These are phyloP conservation scores for Skeletonema costatum DNA, from an alignment of 108 stramenopile genomes.

Conservation along the genomic window DNA sequence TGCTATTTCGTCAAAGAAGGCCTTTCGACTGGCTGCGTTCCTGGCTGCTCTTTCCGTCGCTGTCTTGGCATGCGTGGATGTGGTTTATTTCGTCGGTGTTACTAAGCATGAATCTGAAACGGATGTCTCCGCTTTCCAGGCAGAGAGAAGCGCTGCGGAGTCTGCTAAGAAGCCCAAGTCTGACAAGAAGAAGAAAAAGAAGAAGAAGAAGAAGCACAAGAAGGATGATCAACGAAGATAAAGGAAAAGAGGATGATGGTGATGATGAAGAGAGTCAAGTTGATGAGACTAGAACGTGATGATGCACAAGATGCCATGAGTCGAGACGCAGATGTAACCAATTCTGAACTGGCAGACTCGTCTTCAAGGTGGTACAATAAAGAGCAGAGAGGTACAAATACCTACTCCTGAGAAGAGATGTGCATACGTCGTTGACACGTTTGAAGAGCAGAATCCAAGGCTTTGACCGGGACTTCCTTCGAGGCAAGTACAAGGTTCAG, in stretches of 20 bases:
- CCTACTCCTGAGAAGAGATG: slow-evolving; percentile 37
- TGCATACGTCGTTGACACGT: slow-evolving; percentile 44
- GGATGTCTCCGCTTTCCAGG: not conserved
- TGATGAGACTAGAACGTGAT: not conserved
- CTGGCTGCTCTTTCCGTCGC: slow-evolving; percentile 15
- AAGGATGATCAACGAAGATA: not conserved
- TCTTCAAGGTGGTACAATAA: not conserved
- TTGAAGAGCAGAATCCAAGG: slow-evolving; percentile 32
- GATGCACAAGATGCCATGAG: not conserved
- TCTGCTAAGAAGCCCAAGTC: not conserved
- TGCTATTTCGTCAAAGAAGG: slow-evolving; percentile 1
- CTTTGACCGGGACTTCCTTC: slow-evolving; percentile 19
- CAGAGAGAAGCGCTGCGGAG: not conserved
- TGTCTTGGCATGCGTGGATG: slow-evolving; percentile 9
- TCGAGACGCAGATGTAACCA: not conserved
- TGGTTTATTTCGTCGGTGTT: slow-evolving; percentile 1
- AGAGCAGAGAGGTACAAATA: slow-evolving; percentile 6
- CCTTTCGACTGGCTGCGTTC: slow-evolving; percentile 32
- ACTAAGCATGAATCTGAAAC: not conserved
- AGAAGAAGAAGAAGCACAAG: not conserved
- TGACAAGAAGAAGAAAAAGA: slow-evolving; percentile 1
- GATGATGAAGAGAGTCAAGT: not conserved
- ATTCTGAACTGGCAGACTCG: not conserved
- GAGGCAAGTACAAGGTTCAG: slow-evolving; percentile 42
- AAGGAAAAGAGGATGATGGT: not conserved